Evolutionary conservation across 805 yeast species (phyloP).

Genomic region (Zygosaccharomyces kombuchaensis): DNA sequence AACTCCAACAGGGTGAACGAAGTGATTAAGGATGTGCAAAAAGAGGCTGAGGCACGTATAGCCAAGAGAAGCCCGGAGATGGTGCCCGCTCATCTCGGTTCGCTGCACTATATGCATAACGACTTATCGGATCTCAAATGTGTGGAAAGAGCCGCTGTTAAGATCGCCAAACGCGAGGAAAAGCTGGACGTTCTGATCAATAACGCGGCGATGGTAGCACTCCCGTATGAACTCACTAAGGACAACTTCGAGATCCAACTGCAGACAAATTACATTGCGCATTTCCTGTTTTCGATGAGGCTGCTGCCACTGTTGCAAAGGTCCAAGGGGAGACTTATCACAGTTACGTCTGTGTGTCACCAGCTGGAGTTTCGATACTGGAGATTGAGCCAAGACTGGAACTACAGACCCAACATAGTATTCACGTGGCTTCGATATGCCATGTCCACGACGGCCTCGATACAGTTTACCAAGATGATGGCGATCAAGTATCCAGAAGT

Average conservation of each 20-base stretch:
- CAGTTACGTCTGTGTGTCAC: conserved; percentile 65
- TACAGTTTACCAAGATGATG: conserved; percentile 63
- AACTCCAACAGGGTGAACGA: conserved; percentile 49
- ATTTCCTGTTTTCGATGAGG: conserved; percentile 62
- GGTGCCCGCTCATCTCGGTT: conserved; percentile 7
- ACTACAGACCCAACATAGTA: conserved; percentile 57
- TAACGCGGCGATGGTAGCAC: conserved; percentile 78
- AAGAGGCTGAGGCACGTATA: conserved; percentile 43
- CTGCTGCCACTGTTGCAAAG: conserved; percentile 51
- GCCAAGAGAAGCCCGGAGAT: conserved; percentile 12
- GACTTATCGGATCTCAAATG: conserved; percentile 50
- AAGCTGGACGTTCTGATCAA: conserved; percentile 59
- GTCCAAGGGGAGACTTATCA: conserved; percentile 45
- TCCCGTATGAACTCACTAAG: conserved; percentile 60
- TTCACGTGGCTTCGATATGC: conserved; percentile 80
- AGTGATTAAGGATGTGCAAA: conserved; percentile 52
- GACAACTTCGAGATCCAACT: conserved; percentile 76
- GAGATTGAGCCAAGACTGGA: conserved; percentile 42
- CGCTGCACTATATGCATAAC: conserved; percentile 42
- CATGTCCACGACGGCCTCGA: conserved; percentile 70
- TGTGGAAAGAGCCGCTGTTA: conserved; percentile 47
- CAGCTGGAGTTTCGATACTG: conserved; percentile 47
- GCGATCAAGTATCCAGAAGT: conserved; percentile 64
- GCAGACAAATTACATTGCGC: conserved; percentile 75
- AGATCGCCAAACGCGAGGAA: conserved; percentile 44